Conservation (phyloP, 1,139 yeast species). For the Magnusiomyces sp. region DNA sequence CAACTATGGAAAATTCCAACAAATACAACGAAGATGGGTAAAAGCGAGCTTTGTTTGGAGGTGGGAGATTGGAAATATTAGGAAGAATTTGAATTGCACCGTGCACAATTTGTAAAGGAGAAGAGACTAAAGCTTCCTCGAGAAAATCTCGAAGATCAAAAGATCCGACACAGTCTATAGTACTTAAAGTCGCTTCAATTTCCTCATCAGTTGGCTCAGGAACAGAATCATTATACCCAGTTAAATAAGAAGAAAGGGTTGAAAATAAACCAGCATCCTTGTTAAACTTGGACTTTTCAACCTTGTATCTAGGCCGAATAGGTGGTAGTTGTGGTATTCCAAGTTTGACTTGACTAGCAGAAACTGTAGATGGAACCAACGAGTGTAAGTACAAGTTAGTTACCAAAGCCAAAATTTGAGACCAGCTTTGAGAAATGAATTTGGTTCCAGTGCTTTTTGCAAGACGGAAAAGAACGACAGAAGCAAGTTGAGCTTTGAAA, state of each 20-base stretch:
- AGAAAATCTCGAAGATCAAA: slow-evolving; percentile 50
- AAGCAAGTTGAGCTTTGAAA: slow-evolving; percentile 83
- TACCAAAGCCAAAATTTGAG: slow-evolving; percentile 48
- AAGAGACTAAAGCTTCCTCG: slow-evolving; percentile 19
- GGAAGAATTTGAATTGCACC: slow-evolving; percentile 25
- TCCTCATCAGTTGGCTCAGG: slow-evolving; percentile 92
- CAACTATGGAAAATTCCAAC: slow-evolving; percentile 22
- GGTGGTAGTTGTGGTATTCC: slow-evolving; percentile 39
- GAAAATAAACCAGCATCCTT: slow-evolving; percentile 74
- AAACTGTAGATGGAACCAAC: slow-evolving; percentile 35
- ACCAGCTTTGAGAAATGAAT: slow-evolving; percentile 42
- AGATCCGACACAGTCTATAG: slow-evolving; percentile 72
- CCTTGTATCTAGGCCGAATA: slow-evolving; percentile 57
- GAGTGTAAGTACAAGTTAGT: slow-evolving; percentile 66
- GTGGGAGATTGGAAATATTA: slow-evolving; percentile 18
- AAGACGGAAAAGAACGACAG: slow-evolving; percentile 76
- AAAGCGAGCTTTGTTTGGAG: slow-evolving; percentile 17
- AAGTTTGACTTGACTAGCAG: slow-evolving; percentile 43
- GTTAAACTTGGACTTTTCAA: slow-evolving; percentile 51
- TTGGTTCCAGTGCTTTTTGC: slow-evolving; percentile 24
- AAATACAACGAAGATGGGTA: slow-evolving; percentile 17
- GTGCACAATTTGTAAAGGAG: slow-evolving; percentile 7
- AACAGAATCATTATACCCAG: slow-evolving; percentile 78
- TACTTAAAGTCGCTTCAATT: slow-evolving; percentile 73
- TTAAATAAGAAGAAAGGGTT: slow-evolving; percentile 83